Percentiles rank a stretch among this genome's conserved stretches.
These are phyloP conservation scores for Rhododendron vialii DNA, from an alignment of 148 eudicot genomes.

Conservation along the genomic window DNA sequence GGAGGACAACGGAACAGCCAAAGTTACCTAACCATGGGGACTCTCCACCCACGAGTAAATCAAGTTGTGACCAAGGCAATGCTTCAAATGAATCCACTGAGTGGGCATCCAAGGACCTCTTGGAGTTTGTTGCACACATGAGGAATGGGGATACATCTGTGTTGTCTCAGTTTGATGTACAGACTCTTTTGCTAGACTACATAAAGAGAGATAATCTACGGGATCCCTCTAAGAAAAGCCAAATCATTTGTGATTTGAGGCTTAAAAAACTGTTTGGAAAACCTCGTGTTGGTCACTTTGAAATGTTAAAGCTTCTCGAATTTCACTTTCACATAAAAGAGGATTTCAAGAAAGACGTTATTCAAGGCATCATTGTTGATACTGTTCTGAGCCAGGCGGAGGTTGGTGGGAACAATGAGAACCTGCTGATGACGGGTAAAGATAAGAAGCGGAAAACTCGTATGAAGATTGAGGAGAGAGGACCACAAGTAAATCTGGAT, in stretches of 20 bases:
- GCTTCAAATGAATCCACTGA: constrained; percentile 24
- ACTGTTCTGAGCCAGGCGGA: constrained; percentile 33
- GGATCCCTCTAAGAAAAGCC: constrained; percentile 75
- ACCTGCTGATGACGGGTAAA: constrained; percentile 31
- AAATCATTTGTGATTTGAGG: constrained; percentile 81
- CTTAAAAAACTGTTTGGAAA: constrained; percentile 66
- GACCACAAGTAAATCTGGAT: constrained; percentile 45
- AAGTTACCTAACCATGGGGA: constrained; percentile 18
- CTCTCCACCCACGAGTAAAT: constrained; percentile 21
- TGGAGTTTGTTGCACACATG: constrained; percentile 85
- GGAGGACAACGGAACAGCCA: constrained; percentile 39
- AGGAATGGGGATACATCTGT: constrained; percentile 75
- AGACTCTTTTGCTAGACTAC: constrained; percentile 76
- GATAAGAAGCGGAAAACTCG: constrained; percentile 53
- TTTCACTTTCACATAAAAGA: constrained; percentile 57
- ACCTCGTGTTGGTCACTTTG: constrained; percentile 79
- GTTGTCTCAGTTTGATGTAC: constrained; percentile 79
- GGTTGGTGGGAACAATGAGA: constrained; percentile 34
- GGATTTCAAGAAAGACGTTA: constrained; percentile 41
- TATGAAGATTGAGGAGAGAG: constrained; percentile 50
- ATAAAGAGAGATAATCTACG: constrained; percentile 78
- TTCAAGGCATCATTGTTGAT: constrained; percentile 47
- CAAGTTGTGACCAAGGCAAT: constrained; percentile 20
- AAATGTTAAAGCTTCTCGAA: constrained; percentile 91
- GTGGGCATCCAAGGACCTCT: constrained; percentile 81